These are phyloP conservation scores for Daedalea quercina DNA, from an alignment of 768 basidiomycete genomes.

Conservation along the genomic window DNA sequence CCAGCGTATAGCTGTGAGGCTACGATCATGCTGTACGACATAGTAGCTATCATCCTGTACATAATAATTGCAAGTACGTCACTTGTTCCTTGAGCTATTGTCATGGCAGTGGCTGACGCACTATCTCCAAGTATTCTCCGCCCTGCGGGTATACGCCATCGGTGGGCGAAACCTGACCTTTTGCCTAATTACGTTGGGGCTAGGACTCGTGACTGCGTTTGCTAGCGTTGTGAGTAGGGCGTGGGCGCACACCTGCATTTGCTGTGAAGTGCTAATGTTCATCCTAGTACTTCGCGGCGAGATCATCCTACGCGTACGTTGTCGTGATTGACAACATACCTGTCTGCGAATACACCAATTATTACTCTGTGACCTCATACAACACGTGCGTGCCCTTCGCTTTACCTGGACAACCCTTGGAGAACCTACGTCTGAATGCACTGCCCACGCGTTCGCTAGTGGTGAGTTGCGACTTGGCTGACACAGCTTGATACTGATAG, in stretches of 20 bases:
- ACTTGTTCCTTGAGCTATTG: not conserved
- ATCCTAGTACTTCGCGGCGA: not conserved
- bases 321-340: not conserved
- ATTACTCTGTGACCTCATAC: not conserved
- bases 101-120: not conserved
- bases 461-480: not conserved
- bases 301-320: conserved; percentile 1
- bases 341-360: not conserved
- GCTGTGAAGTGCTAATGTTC: not conserved
- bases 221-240: not conserved
- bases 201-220: conserved; percentile 2
- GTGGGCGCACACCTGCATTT: not conserved
- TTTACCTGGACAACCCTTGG: not conserved
- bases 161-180: conserved; percentile 1
- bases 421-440: not conserved
- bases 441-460: too few relatives aligned
- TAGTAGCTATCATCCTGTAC: not conserved
- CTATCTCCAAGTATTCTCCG: conserved; percentile 2
- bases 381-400: not conserved
- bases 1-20: not conserved
- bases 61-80: not conserved
- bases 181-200: not conserved
- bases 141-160: conserved; percentile 9
- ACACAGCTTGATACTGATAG: too few relatives aligned
- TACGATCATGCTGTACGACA: not conserved